Evolutionary conservation across 345 rosid genomes (phyloP), one percentile per base, ranked within the genome.

Genomic region (Turritis glabra): DNA sequence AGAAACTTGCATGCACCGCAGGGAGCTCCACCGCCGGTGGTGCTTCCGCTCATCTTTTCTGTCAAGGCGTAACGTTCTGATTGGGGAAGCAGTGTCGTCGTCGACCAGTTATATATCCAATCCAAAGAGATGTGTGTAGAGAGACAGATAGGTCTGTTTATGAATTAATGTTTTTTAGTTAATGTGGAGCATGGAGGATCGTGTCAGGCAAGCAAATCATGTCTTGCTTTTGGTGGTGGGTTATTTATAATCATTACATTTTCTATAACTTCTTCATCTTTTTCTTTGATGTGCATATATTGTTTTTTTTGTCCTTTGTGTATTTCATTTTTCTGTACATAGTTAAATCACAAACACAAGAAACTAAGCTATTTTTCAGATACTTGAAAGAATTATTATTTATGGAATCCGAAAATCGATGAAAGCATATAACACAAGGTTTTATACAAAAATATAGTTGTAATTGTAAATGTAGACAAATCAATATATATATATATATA

Each of bases 1-100:
- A 93, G 87, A 76, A 85, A 88, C 80, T 90, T 90, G 86, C 97
- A 93, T 29, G 96, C 98, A 6, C 93, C 93, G 55, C 96, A 89
- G 5, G 98, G 97, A 58, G 89, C 85, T 71, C 87, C 82, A 35
- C 84, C 71, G 15, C 72, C 59, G 40, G 21, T 48, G 18, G 58
- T 59, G 9, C 66, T 46, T 23, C 73, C 75, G 52, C 65, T 82
- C 89, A 79, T 87, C 64, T 35, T 80, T 67, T 18, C n/a, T 17
- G 25, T 58, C 44, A 12, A 44, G 64, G 9, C 52, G 59, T 64
- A 41, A 53, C 18, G 55, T 56, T 53, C 3, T 46, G 17, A 11
- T 18, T 25, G 9, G 62, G 40, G 58, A 65, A 65, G 48, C 3
- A 64, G 40, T 46, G 56, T 63, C 44, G 32, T 72, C 76, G 69